A percentile compares a stretch with the other conserved stretches of the same genome.
Conservation (phyloP, 352 stramenopile species). For the Globisporangium spiculum region DNA sequence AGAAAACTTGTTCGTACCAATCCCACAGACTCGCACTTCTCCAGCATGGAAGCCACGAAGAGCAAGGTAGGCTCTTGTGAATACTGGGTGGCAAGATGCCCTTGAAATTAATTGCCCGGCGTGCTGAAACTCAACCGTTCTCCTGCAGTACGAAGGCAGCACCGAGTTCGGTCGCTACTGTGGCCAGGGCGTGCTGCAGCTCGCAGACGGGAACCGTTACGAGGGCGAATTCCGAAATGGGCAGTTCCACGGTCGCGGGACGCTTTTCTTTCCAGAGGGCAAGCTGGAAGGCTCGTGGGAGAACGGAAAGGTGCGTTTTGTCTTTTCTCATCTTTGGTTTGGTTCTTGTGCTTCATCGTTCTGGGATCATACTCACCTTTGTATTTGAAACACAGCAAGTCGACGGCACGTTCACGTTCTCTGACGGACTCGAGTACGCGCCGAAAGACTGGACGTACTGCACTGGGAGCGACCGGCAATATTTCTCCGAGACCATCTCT, state of each 20-base stretch:
- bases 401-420: constrained; percentile 75
- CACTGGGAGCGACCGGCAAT: constrained; percentile 56
- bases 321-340: neutral
- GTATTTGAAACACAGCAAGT: constrained; percentile 42
- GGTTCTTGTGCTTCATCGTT: neutral
- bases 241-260: constrained; percentile 74
- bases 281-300: constrained; percentile 68
- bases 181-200: constrained; percentile 49
- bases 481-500: constrained; percentile 63
- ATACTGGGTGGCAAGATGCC: neutral
- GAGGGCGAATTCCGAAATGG: constrained; percentile 81
- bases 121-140: neutral
- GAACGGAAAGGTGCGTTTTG: constrained; percentile 47
- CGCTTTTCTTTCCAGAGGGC: constrained; percentile 64
- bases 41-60: constrained; percentile 15
- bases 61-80: constrained; percentile 10
- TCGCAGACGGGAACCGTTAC: constrained; percentile 65
- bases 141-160: constrained; percentile 52
- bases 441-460: constrained; percentile 65
- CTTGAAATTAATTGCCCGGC: neutral
- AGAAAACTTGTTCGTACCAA: neutral
- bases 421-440: constrained; percentile 67
- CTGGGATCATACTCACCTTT: neutral
- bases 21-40: neutral
- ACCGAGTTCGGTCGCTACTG: constrained; percentile 61